Evolutionary conservation across 177 flowering plant species (phyloP), one percentile per base, ranked within the genome.

Genomic region (Tripterygium wilfordii): DNA sequence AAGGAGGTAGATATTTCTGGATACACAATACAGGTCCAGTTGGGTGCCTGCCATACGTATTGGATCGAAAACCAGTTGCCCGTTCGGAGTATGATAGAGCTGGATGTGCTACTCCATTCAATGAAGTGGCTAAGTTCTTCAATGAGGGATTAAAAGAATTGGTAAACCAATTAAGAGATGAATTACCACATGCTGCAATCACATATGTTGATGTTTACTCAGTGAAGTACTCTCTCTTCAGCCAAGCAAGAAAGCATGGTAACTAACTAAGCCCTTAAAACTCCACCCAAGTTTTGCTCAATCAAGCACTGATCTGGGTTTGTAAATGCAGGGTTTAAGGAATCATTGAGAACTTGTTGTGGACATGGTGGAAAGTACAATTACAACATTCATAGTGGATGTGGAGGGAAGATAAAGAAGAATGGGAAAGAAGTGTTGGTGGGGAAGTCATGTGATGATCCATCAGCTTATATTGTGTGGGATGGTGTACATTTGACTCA

Each of bases 321-420:
- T 22, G 39, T 1, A 8, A 15, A 12, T 36, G 54, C 64, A 82
- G 95, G 90, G 28, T 83, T 83, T 45, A 42, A 40, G 54, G 20
- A 68, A 0, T 75, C 87, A 2, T 41, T 90, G 18, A 58, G 18
- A 36, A 68, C 80, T 0, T 88, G 95, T 38, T 85, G 95, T 40
- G 96, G 96, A 8, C 80, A 76, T 46, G 98, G 91, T 23, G 96
- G 92, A 29, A 86, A 76, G 64, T 83, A 82, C 57, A 89, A 86
- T 57, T 86, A 43, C 70, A 74, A 84, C 66, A 39, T 10, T 37
- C 9, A 65, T n/a, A 1, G 51, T 2, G 67, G 77, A 0, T 88
- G 98, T 42, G 96, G 96, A 25, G 53, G 45, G 5, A 78, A 57
- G 45, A 38, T 51, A 0, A 53, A 1, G 13, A 65, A 70, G 48